Evolutionary conservation across 2,329 filamentous ascomycete species (phyloP).

Genomic region (Colletotrichum limetticola): DNA sequence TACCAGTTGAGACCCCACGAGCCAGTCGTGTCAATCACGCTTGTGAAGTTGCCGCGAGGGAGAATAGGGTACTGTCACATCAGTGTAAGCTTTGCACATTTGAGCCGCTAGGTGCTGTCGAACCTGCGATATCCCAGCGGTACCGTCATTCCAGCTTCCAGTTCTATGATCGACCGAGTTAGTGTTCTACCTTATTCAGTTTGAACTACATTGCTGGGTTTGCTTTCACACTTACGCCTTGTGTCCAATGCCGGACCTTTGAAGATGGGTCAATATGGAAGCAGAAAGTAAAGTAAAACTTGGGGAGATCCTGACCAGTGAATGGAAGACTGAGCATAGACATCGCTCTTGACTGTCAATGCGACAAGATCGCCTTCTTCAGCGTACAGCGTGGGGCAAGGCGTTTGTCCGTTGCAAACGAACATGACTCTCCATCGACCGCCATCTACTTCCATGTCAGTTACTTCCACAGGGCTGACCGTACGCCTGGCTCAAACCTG

Average conservation of each 20-base stretch:
- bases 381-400: constrained; percentile 24
- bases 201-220: no score
- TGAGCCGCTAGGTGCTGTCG: not conserved
- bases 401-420: constrained; percentile 27
- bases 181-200: not conserved
- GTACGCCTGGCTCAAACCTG: not conserved
- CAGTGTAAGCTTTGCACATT: not conserved
- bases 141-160: constrained; percentile 28
- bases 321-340: constrained; percentile 21
- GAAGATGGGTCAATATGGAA: not conserved
- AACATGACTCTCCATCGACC: constrained; percentile 31
- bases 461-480: no score
- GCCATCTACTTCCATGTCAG: constrained; percentile 8
- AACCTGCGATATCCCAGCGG: constrained; percentile 21
- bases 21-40: constrained; percentile 16
- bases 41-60: constrained; percentile 26
- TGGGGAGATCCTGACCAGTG: not conserved
- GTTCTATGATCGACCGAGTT: not conserved
- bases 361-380: constrained; percentile 24
- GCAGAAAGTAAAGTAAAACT: not conserved
- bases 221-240: constrained; percentile 5
- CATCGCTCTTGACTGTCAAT: constrained; percentile 20
- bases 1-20: constrained; percentile 30
- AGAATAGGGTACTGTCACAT: constrained; percentile 9
- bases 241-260: constrained; percentile 30